phyloP scores from a whole-genome alignment of 2,329 filamentous ascomycete species.

The Apiospora hydei region DNA sequence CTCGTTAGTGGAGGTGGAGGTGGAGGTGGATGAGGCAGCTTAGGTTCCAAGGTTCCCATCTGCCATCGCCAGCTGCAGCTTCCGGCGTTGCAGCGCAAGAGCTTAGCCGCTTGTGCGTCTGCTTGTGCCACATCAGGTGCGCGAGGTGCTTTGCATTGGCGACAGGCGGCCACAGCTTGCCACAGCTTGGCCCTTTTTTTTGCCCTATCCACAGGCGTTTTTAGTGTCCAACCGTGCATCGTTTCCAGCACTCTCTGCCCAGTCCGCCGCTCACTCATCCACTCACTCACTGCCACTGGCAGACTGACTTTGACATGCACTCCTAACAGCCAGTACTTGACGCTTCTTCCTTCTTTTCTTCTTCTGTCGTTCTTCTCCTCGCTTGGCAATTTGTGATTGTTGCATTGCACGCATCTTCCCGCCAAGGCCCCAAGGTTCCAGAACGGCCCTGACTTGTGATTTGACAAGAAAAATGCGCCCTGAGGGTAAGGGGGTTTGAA shows the following conservation, averaged over 20 bases:
- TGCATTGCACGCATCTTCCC: neutral
- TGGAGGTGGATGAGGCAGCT: conserved; percentile 13
- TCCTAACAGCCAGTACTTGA: neutral
- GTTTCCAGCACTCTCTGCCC: neutral
- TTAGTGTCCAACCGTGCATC: too few relatives aligned
- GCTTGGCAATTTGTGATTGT: neutral
- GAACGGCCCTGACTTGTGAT: neutral
- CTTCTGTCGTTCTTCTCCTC: neutral
- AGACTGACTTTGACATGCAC: too few relatives aligned
- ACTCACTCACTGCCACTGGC: too few relatives aligned
- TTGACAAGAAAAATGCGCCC: neutral
- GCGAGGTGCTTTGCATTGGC: neutral
- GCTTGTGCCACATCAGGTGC: neutral
- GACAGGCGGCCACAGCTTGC: too few relatives aligned
- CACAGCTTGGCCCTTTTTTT: neutral
- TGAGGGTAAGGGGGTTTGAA: neutral
- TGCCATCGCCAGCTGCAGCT: neutral
- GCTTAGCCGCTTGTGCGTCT: neutral
- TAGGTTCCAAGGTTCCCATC: conserved; percentile 4
- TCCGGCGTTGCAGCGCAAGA: neutral
- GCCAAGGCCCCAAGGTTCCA: neutral
- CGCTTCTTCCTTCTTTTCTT: too few relatives aligned
- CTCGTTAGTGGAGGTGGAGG: neutral
- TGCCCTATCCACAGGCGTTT: too few relatives aligned
- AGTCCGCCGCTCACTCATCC: neutral